Percentiles rank a stretch among this genome's conserved stretches.
Conservation (phyloP, 495 filamentous ascomycete genomes). For the Trichoderma erinaceum region DNA sequence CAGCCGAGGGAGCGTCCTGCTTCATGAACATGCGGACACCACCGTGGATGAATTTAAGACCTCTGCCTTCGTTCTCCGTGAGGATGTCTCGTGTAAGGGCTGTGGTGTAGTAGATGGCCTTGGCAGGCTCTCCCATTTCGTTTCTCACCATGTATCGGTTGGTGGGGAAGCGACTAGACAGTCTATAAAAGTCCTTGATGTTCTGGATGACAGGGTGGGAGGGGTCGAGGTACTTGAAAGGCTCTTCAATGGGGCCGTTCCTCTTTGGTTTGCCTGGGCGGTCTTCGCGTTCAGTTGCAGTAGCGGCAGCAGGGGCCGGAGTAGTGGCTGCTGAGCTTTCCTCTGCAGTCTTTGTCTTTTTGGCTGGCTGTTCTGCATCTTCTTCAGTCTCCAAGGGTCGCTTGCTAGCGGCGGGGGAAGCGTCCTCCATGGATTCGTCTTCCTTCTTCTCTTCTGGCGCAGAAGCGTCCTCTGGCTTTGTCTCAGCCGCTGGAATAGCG, state of each 20-base stretch:
- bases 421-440: conserved; percentile 25
- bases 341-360: conserved; percentile 25
- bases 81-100: conserved; percentile 79
- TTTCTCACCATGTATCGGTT: conserved; percentile 96
- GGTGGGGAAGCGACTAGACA: conserved; percentile 74
- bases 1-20: conserved; percentile 79
- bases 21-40: conserved; percentile 98
- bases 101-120: conserved; percentile 93
- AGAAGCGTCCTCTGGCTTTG: background rate
- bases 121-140: conserved; percentile 68
- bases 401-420: conserved; percentile 15
- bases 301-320: conserved; percentile 17
- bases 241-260: conserved; percentile 62
- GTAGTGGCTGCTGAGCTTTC: conserved; percentile 23
- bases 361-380: conserved; percentile 23
- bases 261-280: conserved; percentile 34
- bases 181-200: conserved; percentile 75
- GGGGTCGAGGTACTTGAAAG: conserved; percentile 77
- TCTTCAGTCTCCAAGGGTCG: conserved; percentile 22
- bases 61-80: conserved; percentile 71
- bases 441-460: conserved; percentile 30
- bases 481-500: conserved; percentile 20
- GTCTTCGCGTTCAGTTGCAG: conserved; percentile 19
- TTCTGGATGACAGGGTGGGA: conserved; percentile 66
- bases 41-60: conserved; percentile 92